Conservation (phyloP, 2,329 filamentous ascomycete species). For the Tricladium varicosporioides region DNA sequence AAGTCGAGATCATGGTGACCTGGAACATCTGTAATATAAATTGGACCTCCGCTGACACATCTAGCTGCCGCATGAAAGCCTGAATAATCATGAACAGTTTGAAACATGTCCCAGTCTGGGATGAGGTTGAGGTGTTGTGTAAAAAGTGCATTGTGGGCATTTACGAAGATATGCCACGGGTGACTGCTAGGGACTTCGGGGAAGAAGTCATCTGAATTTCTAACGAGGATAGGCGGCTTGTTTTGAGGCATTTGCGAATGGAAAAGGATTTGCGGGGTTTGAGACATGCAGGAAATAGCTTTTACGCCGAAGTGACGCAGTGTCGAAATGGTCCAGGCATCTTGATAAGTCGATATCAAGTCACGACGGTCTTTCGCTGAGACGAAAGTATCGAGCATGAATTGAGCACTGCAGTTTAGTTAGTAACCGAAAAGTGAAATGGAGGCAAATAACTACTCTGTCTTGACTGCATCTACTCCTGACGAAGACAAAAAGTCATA, state of each 20-base stretch:
- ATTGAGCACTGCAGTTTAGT: conserved; percentile 58
- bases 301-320: conserved; percentile 75
- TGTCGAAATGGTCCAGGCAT: conserved; percentile 78
- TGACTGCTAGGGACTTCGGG: conserved; percentile 78
- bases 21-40: conserved; percentile 91
- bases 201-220: conserved; percentile 93
- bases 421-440: conserved; percentile 2
- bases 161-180: conserved; percentile 93
- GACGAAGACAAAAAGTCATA: conserved; percentile 74
- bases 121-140: conserved; percentile 82
- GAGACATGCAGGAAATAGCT: conserved; percentile 92
- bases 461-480: conserved; percentile 86
- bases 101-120: conserved; percentile 78
- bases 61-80: conserved; percentile 87
- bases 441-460: conserved; percentile 51
- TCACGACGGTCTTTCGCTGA: conserved; percentile 67
- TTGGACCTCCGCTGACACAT: conserved; percentile 85
- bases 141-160: conserved; percentile 83
- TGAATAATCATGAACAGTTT: conserved; percentile 65
- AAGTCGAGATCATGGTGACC: conserved; percentile 75
- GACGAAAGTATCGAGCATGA: conserved; percentile 75
- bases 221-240: conserved; percentile 69
- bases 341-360: conserved; percentile 74
- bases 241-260: conserved; percentile 77
- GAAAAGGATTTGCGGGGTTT: conserved; percentile 82